A percentile compares a stretch with the other conserved stretches of the same genome.
These are phyloP conservation scores for Globisporangium sylvaticum DNA, from an alignment of 352 stramenopile genomes.

Conservation along the genomic window DNA sequence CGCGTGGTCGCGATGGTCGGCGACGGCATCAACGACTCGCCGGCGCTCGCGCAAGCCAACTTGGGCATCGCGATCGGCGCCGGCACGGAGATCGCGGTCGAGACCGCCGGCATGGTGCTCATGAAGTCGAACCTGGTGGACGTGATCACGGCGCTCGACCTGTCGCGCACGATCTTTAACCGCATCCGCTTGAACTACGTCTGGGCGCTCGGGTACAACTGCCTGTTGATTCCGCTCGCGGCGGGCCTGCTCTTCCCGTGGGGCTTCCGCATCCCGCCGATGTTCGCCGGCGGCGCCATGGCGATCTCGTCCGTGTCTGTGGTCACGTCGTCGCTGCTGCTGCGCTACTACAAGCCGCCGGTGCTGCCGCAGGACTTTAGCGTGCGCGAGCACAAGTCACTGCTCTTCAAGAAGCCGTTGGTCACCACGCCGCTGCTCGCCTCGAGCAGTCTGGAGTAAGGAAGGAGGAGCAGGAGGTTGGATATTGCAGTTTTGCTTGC, in stretches of 20 bases:
- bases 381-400: conserved; percentile 64
- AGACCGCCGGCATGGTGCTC: conserved; percentile 94
- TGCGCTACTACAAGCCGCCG: conserved; percentile 90
- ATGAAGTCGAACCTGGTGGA: conserved; percentile 90
- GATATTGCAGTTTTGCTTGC: not conserved
- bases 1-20: conserved; percentile 95
- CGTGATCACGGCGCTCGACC: conserved; percentile 95
- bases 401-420: conserved; percentile 81
- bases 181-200: conserved; percentile 97
- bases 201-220: conserved; percentile 98
- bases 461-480: conserved; percentile 2
- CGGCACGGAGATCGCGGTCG: conserved; percentile 96
- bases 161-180: conserved; percentile 95
- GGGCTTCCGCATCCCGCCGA: conserved; percentile 92
- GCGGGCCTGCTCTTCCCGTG: conserved; percentile 96
- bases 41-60: conserved; percentile 95
- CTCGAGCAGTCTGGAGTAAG: conserved; percentile 57
- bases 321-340: conserved; percentile 91
- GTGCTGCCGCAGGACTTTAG: conserved; percentile 53
- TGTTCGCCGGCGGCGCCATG: conserved; percentile 95
- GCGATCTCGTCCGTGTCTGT: conserved; percentile 96
- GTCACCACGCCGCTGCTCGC: conserved; percentile 67
- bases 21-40: conserved; percentile 98
- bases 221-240: conserved; percentile 94
- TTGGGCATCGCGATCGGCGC: conserved; percentile 95